phyloP scores from a whole-genome alignment of 257 asterid species.

The Primulina eburnea region DNA sequence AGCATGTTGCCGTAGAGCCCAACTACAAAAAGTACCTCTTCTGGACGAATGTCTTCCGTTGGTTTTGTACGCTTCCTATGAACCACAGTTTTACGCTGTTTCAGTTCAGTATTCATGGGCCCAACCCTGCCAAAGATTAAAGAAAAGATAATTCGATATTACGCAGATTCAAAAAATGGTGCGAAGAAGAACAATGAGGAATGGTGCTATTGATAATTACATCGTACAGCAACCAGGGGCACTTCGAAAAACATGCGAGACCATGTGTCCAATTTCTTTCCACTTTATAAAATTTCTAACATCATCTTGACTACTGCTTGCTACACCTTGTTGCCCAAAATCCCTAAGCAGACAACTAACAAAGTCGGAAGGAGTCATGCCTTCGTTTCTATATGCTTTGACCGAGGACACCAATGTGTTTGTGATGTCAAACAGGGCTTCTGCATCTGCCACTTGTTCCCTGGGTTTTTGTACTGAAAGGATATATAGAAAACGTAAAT shows the following conservation, averaged over 20 bases:
- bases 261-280: conserved; percentile 66
- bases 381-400: conserved; percentile 69
- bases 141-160: neutral
- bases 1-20: neutral
- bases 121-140: conserved; percentile 61
- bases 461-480: conserved; percentile 74
- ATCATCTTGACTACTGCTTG: conserved; percentile 45
- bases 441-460: conserved; percentile 96
- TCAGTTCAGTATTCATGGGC: conserved; percentile 84
- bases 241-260: conserved; percentile 59
- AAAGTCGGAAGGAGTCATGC: conserved; percentile 75
- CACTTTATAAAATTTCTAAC: conserved; percentile 47
- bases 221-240: conserved; percentile 80
- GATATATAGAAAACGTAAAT: neutral
- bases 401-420: conserved; percentile 77
- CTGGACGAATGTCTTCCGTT: conserved; percentile 63
- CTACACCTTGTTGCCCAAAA: conserved; percentile 54
- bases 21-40: conserved; percentile 48
- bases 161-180: conserved; percentile 3
- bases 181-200: neutral
- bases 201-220: conserved; percentile 37
- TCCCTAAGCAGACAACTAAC: conserved; percentile 63
- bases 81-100: conserved; percentile 61
- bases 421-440: conserved; percentile 83
- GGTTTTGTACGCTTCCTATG: conserved; percentile 59